Evolutionary conservation across 192 early-diverging fungal genomes (phyloP).

Genomic region (Entrophospora sp.): DNA sequence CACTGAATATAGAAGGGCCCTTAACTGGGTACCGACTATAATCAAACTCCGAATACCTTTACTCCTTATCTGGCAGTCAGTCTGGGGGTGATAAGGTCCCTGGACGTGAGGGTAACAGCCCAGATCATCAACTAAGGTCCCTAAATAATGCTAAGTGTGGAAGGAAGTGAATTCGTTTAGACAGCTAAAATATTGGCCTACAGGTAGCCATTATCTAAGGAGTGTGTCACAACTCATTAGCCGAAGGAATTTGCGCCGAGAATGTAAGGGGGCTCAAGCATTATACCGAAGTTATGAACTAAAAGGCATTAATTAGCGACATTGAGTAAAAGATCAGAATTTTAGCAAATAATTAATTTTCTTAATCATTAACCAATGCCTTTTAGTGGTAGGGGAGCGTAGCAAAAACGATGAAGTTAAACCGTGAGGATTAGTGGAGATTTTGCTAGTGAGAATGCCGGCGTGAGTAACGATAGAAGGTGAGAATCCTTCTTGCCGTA

Average conservation of each 20-base stretch:
- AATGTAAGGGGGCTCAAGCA: conserved; percentile 10
- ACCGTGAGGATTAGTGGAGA: no score
- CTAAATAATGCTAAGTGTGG: conserved; percentile 9
- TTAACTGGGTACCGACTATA: conserved; percentile 2
- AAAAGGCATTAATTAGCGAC: background rate
- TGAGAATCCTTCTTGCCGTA: no score
- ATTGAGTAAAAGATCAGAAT: no score
- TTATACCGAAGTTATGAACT: conserved; percentile 1
- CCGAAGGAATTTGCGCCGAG: background rate
- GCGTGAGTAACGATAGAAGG: no score
- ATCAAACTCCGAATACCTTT: conserved; percentile 9
- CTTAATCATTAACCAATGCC: background rate
- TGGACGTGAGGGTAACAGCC: conserved; percentile 10
- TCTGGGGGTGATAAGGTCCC: conserved; percentile 5
- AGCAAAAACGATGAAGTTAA: background rate
- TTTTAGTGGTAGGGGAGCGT: conserved; percentile 4
- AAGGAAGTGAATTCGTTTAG: background rate
- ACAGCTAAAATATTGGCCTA: conserved; percentile 3
- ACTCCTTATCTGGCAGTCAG: background rate
- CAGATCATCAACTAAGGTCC: conserved; percentile 7
- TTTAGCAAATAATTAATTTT: conserved; percentile 1
- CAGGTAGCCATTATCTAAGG: background rate
- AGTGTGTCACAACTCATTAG: conserved; percentile 4
- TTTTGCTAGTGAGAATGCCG: no score
- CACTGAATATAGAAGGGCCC: conserved; percentile 9